Conservation (phyloP, 345 rosid species). For the Citrus glauca region DNA sequence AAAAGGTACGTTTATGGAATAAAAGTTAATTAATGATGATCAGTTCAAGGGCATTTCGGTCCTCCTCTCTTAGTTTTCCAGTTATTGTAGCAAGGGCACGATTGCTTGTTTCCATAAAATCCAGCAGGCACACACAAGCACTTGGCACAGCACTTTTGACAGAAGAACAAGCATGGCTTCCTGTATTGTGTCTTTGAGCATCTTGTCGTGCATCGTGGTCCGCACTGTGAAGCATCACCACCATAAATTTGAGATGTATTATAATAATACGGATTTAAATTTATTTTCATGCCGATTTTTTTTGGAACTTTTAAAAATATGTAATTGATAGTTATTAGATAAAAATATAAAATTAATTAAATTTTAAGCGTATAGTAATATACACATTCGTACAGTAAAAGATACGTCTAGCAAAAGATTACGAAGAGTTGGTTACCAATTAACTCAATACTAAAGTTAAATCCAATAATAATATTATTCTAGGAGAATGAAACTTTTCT, state of each 20-base stretch:
- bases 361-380: too few relatives aligned
- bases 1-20: not conserved
- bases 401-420: too few relatives aligned
- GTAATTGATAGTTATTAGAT: too few relatives aligned
- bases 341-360: too few relatives aligned
- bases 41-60: conserved; percentile 50
- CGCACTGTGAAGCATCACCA: conserved; percentile 34
- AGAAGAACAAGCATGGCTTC: conserved; percentile 66
- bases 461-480: too few relatives aligned
- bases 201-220: conserved; percentile 37
- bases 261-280: too few relatives aligned
- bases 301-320: too few relatives aligned
- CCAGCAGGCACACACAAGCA: conserved; percentile 78
- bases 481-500: too few relatives aligned
- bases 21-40: not conserved
- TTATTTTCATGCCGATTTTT: too few relatives aligned
- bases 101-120: conserved; percentile 48
- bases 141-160: conserved; percentile 55
- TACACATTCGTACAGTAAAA: too few relatives aligned
- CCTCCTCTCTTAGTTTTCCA: conserved; percentile 56
- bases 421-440: too few relatives aligned
- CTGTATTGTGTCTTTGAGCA: conserved; percentile 47
- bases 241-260: not conserved
- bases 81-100: conserved; percentile 59
- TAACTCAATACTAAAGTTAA: too few relatives aligned